Evolutionary conservation across 2,329 filamentous ascomycete genomes (phyloP).

Genomic region (Verticillium longisporum): DNA sequence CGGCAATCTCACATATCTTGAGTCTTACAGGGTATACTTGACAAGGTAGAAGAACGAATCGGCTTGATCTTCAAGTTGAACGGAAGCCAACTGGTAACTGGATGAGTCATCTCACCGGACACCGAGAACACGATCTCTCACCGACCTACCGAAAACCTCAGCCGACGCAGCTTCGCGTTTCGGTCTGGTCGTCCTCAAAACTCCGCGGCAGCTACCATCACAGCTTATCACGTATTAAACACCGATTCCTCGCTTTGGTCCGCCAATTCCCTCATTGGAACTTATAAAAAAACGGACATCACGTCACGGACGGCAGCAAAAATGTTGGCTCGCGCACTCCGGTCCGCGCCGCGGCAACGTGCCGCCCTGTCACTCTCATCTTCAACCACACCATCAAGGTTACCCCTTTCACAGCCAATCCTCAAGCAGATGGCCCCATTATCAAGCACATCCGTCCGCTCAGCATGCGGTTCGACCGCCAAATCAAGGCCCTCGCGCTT

Average conservation of each 20-base stretch:
- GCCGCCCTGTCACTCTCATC: not conserved
- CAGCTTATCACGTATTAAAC: slow-evolving; percentile 19
- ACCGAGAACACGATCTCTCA: not conserved
- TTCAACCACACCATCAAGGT: not conserved
- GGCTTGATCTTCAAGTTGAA: not conserved
- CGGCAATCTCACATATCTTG: slow-evolving; percentile 9
- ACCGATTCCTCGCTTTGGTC: slow-evolving; percentile 23
- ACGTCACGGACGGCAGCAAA: not conserved
- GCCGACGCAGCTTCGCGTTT: not conserved
- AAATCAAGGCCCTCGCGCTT: slow-evolving; percentile 9
- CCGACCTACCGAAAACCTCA: slow-evolving; percentile 11
- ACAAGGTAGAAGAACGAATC: slow-evolving; percentile 4
- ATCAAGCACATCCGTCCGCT: slow-evolving; percentile 10
- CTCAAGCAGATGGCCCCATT: slow-evolving; percentile 10
- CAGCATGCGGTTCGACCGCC: slow-evolving; percentile 14
- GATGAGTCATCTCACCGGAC: not conserved
- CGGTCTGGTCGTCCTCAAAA: slow-evolving; percentile 28
- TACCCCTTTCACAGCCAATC: not conserved
- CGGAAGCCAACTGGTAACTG: no score
- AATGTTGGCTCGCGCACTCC: slow-evolving; percentile 11
- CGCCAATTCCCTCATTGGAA: slow-evolving; percentile 4
- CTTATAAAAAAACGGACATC: slow-evolving; percentile 3
- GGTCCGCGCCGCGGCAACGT: slow-evolving; percentile 6
- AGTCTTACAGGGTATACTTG: slow-evolving; percentile 5
- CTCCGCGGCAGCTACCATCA: slow-evolving; percentile 43